Conservation (phyloP, 805 yeast genomes). For the Blastobotrys chiropterorum region DNA sequence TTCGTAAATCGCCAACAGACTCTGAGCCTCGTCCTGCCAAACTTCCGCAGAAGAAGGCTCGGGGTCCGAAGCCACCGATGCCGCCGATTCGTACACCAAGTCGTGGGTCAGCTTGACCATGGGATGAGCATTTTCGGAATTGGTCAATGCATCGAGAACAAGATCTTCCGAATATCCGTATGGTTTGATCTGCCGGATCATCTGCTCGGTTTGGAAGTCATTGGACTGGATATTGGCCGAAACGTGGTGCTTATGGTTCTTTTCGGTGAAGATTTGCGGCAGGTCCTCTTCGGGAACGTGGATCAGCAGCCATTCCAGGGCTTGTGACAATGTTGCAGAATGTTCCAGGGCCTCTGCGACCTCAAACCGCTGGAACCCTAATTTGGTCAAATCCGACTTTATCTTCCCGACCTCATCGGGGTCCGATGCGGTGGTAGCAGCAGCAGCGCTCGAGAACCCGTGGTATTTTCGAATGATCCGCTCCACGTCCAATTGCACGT, state of each 20-base stretch:
- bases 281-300: constrained; percentile 94
- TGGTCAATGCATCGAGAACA: constrained; percentile 43
- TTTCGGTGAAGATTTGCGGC: constrained; percentile 42
- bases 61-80: constrained; percentile 21
- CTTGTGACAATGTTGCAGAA: constrained; percentile 39
- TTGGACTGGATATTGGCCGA: constrained; percentile 37
- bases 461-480: constrained; percentile 39
- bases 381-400: constrained; percentile 31
- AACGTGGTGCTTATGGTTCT: constrained; percentile 25
- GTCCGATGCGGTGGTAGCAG: not conserved
- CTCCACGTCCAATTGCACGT: constrained; percentile 59
- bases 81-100: constrained; percentile 21
- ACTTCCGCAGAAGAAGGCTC: constrained; percentile 26
- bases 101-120: constrained; percentile 35
- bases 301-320: constrained; percentile 72
- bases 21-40: constrained; percentile 75
- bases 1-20: constrained; percentile 56
- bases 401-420: constrained; percentile 3
- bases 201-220: constrained; percentile 49
- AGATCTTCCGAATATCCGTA: constrained; percentile 70
- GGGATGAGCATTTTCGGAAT: constrained; percentile 41
- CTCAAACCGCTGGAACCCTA: constrained; percentile 71
- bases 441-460: constrained; percentile 31
- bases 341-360: constrained; percentile 65
- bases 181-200: constrained; percentile 49